Percentiles rank a stretch among this genome's conserved stretches.
phyloP scores from a whole-genome alignment of 352 stramenopile genomes.

The Phytophthora megakarya region DNA sequence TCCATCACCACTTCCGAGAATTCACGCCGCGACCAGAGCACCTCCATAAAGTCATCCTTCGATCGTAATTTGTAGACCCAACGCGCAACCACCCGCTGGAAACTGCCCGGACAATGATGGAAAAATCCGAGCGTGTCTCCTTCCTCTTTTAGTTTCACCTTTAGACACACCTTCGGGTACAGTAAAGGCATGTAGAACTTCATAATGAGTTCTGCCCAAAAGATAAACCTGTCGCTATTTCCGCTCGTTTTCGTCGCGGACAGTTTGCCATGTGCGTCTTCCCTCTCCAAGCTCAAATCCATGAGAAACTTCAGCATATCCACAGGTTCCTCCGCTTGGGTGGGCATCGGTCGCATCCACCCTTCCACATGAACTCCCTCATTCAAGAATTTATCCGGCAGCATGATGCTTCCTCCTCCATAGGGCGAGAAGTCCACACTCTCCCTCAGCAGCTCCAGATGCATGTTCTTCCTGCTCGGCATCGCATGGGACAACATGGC shows the following conservation, averaged over 20 bases:
- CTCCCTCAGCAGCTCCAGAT: slow-evolving; percentile 79
- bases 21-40: slow-evolving; percentile 76
- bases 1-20: slow-evolving; percentile 89
- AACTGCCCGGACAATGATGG: slow-evolving; percentile 86
- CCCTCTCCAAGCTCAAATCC: slow-evolving; percentile 84
- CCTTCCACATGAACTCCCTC: slow-evolving; percentile 85
- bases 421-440: slow-evolving; percentile 89
- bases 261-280: slow-evolving; percentile 50
- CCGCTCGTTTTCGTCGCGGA: slow-evolving; percentile 23
- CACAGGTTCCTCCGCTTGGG: slow-evolving; percentile 84
- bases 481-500: slow-evolving; percentile 39
- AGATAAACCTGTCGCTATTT: slow-evolving; percentile 77
- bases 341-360: slow-evolving; percentile 80
- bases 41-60: slow-evolving; percentile 84
- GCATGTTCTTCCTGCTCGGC: slow-evolving; percentile 59
- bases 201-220: slow-evolving; percentile 89
- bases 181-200: slow-evolving; percentile 90
- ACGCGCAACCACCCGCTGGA: slow-evolving; percentile 83
- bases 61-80: slow-evolving; percentile 88
- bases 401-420: slow-evolving; percentile 76
- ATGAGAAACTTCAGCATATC: slow-evolving; percentile 92
- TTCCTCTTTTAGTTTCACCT: slow-evolving; percentile 87
- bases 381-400: slow-evolving; percentile 84
- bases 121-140: slow-evolving; percentile 82
- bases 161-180: slow-evolving; percentile 87